Percentiles rank a stretch among this genome's conserved stretches.
Evolutionary conservation across 2,329 filamentous ascomycete species (phyloP).

Genomic region (Claviceps pazoutovae): DNA sequence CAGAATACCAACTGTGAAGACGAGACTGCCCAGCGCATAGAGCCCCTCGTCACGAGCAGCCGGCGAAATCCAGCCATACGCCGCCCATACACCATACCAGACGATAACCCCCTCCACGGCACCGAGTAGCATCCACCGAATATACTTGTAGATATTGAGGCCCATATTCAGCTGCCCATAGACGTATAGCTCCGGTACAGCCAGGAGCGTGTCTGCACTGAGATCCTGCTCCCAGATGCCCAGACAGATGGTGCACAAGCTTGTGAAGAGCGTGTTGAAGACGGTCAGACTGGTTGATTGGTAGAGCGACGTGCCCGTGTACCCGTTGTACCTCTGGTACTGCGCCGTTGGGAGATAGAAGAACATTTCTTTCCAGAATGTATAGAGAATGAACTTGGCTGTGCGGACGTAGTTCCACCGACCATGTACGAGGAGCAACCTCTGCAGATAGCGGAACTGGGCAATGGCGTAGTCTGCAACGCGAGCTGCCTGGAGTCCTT

Average conservation of each 20-base stretch:
- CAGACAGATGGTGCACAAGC: slow-evolving; percentile 73
- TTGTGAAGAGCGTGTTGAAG: slow-evolving; percentile 91
- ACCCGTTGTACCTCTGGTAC: slow-evolving; percentile 73
- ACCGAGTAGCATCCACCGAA: slow-evolving; percentile 65
- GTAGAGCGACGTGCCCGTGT: slow-evolving; percentile 82
- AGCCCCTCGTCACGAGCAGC: slow-evolving; percentile 50
- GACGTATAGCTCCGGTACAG: slow-evolving; percentile 80
- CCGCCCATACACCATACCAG: slow-evolving; percentile 50
- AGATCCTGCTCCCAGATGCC: slow-evolving; percentile 90
- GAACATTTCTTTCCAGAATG: slow-evolving; percentile 79
- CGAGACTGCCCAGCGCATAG: slow-evolving; percentile 60
- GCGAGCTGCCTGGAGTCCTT: slow-evolving; percentile 78
- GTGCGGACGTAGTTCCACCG: slow-evolving; percentile 84
- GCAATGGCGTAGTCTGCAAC: slow-evolving; percentile 87
- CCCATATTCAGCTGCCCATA: slow-evolving; percentile 61
- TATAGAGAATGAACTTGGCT: slow-evolving; percentile 77
- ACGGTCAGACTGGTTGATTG: slow-evolving; percentile 77
- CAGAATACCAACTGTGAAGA: slow-evolving; percentile 55
- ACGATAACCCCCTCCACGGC: slow-evolving; percentile 58
- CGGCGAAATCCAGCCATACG: slow-evolving; percentile 32
- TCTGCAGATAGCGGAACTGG: slow-evolving; percentile 80
- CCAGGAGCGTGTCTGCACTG: slow-evolving; percentile 69
- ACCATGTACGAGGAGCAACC: slow-evolving; percentile 71
- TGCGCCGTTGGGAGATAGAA: slow-evolving; percentile 78
- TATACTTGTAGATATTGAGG: slow-evolving; percentile 61